Percentiles rank a stretch among this genome's conserved stretches.
phyloP scores from a whole-genome alignment of 2,329 filamentous ascomycete species.

The Curvularia hawaiiensis region DNA sequence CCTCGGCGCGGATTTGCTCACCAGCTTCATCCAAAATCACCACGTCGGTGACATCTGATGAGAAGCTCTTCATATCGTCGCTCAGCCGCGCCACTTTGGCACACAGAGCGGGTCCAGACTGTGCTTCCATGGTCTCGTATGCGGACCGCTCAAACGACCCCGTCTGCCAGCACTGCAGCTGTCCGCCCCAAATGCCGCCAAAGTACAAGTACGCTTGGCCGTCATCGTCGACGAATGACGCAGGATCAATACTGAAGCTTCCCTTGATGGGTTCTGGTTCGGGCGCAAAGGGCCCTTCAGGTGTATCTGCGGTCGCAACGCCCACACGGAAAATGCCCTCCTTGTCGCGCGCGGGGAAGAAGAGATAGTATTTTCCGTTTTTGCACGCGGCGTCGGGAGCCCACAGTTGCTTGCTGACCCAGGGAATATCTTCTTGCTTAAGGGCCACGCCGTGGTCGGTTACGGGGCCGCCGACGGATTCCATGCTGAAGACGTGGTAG shows the following conservation, averaged over 20 bases:
- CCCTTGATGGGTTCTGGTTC: slow-evolving; percentile 69
- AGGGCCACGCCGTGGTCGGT: slow-evolving; percentile 76
- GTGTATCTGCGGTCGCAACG: slow-evolving; percentile 67
- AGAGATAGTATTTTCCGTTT: slow-evolving; percentile 75
- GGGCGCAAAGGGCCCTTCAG: slow-evolving; percentile 72
- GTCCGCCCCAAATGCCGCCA: slow-evolving; percentile 80
- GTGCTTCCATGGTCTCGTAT: slow-evolving; percentile 37
- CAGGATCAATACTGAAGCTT: slow-evolving; percentile 78
- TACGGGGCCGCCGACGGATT: slow-evolving; percentile 62
- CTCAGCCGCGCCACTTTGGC: slow-evolving; percentile 70
- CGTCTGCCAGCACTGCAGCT: slow-evolving; percentile 74
- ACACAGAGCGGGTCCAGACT: slow-evolving; percentile 59
- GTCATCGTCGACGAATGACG: slow-evolving; percentile 74
- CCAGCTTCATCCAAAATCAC: slow-evolving; percentile 66
- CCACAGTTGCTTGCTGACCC: slow-evolving; percentile 81
- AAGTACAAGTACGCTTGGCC: slow-evolving; percentile 73
- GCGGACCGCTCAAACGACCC: slow-evolving; percentile 60
- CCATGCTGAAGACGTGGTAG: slow-evolving; percentile 77
- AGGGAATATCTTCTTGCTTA: slow-evolving; percentile 68
- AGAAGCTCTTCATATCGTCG: slow-evolving; percentile 70
- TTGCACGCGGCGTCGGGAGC: slow-evolving; percentile 75
- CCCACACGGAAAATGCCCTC: slow-evolving; percentile 75
- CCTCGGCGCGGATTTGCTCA: slow-evolving; percentile 63
- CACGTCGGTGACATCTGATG: slow-evolving; percentile 61
- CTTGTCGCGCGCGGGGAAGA: slow-evolving; percentile 76